A percentile compares a stretch with the other conserved stretches of the same genome.
Conservation (phyloP, 176 grass and related monocot genomes). For the Otatea glauca region DNA sequence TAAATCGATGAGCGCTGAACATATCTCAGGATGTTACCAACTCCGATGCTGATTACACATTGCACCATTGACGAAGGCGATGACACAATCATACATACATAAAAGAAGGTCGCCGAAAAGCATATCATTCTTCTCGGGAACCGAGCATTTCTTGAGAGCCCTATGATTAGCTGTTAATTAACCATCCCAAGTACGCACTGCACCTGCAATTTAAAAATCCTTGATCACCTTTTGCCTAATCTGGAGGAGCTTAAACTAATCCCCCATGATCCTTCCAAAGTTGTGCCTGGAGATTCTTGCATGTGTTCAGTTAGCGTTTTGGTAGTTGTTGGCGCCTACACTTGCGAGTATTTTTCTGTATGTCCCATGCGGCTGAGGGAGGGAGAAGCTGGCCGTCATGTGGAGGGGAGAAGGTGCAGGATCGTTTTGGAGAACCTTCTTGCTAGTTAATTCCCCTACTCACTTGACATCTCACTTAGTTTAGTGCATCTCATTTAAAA, state of each 20-base stretch:
- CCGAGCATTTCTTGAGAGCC: too few relatives aligned
- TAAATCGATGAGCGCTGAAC: too few relatives aligned
- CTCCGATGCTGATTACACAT: too few relatives aligned
- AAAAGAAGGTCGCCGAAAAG: too few relatives aligned
- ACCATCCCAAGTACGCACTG: background rate
- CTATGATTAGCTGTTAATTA: too few relatives aligned
- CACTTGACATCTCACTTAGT: conserved; percentile 19
- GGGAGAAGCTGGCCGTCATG: conserved; percentile 36
- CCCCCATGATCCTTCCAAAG: conserved; percentile 42
- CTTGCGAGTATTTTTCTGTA: conserved; percentile 41
- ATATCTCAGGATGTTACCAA: too few relatives aligned
- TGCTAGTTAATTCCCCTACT: conserved; percentile 32
- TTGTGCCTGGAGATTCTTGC: conserved; percentile 45
- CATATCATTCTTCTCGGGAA: too few relatives aligned
- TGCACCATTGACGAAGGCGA: too few relatives aligned
- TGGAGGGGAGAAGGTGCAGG: background rate
- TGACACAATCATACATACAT: too few relatives aligned
- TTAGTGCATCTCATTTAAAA: background rate
- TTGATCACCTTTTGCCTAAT: conserved; percentile 7
- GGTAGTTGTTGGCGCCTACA: conserved; percentile 22
- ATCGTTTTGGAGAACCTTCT: conserved; percentile 47
- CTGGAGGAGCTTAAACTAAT: conserved; percentile 11
- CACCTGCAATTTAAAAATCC: background rate
- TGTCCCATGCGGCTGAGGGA: conserved; percentile 30
- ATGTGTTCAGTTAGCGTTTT: conserved; percentile 54